Evolutionary conservation across 352 stramenopile genomes (phyloP).

Genomic region (Globisporangium ultimum): DNA sequence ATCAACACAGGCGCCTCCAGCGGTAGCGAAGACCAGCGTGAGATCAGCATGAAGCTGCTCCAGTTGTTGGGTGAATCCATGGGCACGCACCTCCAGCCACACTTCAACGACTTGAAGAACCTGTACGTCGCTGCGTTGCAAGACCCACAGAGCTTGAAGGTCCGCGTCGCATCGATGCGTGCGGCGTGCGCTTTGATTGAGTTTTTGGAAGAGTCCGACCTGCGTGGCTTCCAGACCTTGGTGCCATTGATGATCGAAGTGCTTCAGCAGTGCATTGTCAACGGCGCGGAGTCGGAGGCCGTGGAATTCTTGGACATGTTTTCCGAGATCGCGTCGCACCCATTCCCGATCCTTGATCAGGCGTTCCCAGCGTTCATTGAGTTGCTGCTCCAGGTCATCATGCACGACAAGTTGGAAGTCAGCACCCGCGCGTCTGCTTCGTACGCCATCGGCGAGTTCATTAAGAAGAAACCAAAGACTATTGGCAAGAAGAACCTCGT

Average conservation of each 20-base stretch:
- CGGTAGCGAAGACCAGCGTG: conserved; percentile 78
- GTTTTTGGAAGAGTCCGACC: conserved; percentile 75
- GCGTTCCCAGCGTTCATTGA: conserved; percentile 79
- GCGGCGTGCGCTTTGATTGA: conserved; percentile 75
- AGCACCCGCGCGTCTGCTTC: conserved; percentile 77
- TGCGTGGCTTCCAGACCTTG: conserved; percentile 67
- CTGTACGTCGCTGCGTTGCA: conserved; percentile 70
- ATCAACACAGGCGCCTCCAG: conserved; percentile 88
- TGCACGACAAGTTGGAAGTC: conserved; percentile 71
- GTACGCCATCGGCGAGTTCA: conserved; percentile 81
- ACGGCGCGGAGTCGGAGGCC: conserved; percentile 71
- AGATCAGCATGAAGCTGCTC: conserved; percentile 93
- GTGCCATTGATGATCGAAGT: conserved; percentile 85
- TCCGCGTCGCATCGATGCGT: conserved; percentile 80
- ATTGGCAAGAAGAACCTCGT: conserved; percentile 83
- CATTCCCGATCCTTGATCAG: conserved; percentile 83
- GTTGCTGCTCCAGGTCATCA: conserved; percentile 78
- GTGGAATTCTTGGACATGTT: conserved; percentile 87
- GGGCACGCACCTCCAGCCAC: conserved; percentile 77
- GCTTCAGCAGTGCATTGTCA: conserved; percentile 79
- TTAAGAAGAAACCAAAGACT: conserved; percentile 89
- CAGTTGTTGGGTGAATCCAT: conserved; percentile 93
- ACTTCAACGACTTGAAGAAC: conserved; percentile 80
- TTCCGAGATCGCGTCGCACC: conserved; percentile 80
- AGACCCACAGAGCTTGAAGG: conserved; percentile 77